Base-by-base conservation (phyloP, 805 yeast species). In the Hanseniaspora guilliermondii region DNA sequence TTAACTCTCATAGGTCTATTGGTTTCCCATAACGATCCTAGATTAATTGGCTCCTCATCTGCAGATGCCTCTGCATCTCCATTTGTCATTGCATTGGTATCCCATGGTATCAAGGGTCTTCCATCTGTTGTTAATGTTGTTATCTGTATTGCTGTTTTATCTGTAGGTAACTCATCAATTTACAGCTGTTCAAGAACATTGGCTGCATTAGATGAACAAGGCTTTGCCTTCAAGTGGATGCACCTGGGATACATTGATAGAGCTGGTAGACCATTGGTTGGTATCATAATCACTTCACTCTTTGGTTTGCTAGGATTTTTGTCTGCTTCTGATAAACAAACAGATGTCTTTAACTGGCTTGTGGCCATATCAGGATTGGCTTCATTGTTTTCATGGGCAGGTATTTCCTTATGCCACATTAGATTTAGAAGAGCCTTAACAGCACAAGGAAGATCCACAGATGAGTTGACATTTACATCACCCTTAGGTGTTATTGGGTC, bases 111-210 rank as follows among this genome's bases (percentile, higher is more conserved):
- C 58, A 69, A 65, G 33, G 87, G 82, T 42, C 67, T 82, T 49
- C 86, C 86, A 27, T 73, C 78, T 40, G 76, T 83, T 33, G 73
- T 83, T 69, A 83, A 83, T 62, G 85, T 78, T 7, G 83, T 83
- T 48, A 81, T 83, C 57, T 69, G 83, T 61, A 70, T 82, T 53
- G 76, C 88, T 6, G 82, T 81, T 24, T 64, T 82, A 48, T 82
- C 87, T 12, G 88, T 83, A 46, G 87, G 85, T 56, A 83, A 83
- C 62, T 77, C 87, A 7, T 75, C 83, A n/a, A 82, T 83, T 8
- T 83, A 76, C 60, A 85, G 81, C 5, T 74, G 81, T 57, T 81
- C 87, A 6, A 78, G 89, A 70, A 76, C 84, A 22, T 65, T 83
- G 59, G 75, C 77, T 24, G 76, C 85, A 8, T 68, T 83, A 58